Percentiles rank a stretch among this genome's conserved stretches.
Evolutionary conservation across 441 rosid species (phyloP).

Genomic region (Adansonia gregorii): DNA sequence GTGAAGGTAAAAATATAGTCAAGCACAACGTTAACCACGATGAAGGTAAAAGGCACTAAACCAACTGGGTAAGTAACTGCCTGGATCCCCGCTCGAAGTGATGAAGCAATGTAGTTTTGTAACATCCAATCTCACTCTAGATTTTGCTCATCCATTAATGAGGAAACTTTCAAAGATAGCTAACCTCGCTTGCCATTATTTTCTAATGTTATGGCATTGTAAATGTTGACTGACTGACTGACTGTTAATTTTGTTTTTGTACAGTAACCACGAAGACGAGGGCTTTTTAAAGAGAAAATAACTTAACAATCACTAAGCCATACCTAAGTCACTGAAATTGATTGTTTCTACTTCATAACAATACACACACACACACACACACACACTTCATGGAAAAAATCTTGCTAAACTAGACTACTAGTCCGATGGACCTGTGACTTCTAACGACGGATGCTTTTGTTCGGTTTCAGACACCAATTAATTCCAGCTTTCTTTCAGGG

Average conservation of each 20-base stretch:
- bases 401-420: not conserved
- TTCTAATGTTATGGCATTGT: not conserved
- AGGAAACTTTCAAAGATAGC: not conserved
- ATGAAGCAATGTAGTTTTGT: not conserved
- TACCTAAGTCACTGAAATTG: not conserved
- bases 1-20: not conserved
- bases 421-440: not conserved
- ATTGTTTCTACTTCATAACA: too few species aligned
- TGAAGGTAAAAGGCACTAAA: too few species aligned
- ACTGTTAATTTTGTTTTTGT: not conserved
- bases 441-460: not conserved
- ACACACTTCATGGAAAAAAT: not conserved
- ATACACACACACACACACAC: too few species aligned
- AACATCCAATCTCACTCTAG: not conserved
- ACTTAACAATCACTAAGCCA: not conserved
- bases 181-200: not conserved
- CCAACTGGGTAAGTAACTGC: too few species aligned
- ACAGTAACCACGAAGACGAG: not conserved
- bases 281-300: not conserved
- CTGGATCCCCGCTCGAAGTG: too few species aligned
- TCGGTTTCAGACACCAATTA: not conserved
- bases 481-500: not conserved
- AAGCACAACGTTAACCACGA: too few species aligned
- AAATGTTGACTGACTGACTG: not conserved
- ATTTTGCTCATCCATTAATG: not conserved